These are phyloP conservation scores for Amaranthus palmeri DNA, from an alignment of 148 eudicot genomes.

Conservation along the genomic window DNA sequence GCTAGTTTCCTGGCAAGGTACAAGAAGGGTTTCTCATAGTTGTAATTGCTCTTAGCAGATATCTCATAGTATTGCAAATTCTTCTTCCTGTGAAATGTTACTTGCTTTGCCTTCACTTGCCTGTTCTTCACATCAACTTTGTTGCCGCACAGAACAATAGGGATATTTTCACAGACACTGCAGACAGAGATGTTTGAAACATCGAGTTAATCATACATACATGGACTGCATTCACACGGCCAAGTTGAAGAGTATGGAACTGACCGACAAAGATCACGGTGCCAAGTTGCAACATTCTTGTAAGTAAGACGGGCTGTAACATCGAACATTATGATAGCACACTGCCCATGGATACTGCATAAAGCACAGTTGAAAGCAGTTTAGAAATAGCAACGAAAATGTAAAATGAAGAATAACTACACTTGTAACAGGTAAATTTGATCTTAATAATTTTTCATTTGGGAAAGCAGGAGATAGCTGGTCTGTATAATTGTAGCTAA, in stretches of 20 bases:
- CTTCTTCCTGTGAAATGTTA: constrained; percentile 39
- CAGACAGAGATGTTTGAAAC: background rate
- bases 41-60: constrained; percentile 42
- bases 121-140: constrained; percentile 38
- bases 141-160: constrained; percentile 39
- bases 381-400: no score
- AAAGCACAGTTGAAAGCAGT: background rate
- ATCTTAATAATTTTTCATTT: no score
- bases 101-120: constrained; percentile 37
- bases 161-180: constrained; percentile 38
- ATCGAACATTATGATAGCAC: constrained; percentile 29
- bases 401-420: no score
- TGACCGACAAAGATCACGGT: constrained; percentile 21
- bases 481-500: no score
- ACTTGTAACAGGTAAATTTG: no score
- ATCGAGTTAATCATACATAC: background rate
- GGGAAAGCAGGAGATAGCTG: no score
- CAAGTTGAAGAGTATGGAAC: background rate
- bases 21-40: constrained; percentile 41
- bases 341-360: constrained; percentile 36
- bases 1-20: constrained; percentile 39
- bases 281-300: constrained; percentile 25
- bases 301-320: constrained; percentile 26
- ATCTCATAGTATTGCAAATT: constrained; percentile 40
- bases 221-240: background rate